These are phyloP conservation scores for Pseudogymnoascus destructans DNA, from an alignment of 2,329 filamentous ascomycete genomes.

Conservation along the genomic window DNA sequence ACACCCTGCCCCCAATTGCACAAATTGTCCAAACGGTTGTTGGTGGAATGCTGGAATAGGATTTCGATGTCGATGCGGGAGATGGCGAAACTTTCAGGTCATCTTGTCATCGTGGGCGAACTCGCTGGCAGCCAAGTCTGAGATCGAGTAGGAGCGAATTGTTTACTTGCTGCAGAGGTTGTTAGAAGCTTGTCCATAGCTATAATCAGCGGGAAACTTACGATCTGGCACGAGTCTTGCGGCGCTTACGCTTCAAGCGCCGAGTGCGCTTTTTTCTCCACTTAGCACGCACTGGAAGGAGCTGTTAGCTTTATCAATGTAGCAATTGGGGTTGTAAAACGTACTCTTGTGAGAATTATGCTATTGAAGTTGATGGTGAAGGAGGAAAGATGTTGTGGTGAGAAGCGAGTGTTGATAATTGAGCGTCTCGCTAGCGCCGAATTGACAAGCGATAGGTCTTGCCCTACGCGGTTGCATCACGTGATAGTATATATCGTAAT, in stretches of 20 bases:
- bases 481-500: background rate
- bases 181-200: conserved; percentile 14
- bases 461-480: background rate
- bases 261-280: conserved; percentile 99
- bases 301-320: conserved; percentile 26
- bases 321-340: conserved; percentile 16
- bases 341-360: conserved; percentile 32
- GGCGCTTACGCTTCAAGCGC: conserved; percentile 99
- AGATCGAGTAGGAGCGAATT: conserved; percentile 31
- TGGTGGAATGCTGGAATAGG: conserved; percentile 26
- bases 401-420: conserved; percentile 8
- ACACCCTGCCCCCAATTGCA: conserved; percentile 23
- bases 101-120: conserved; percentile 27
- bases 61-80: conserved; percentile 26
- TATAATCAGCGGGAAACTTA: conserved; percentile 40
- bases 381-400: conserved; percentile 16
- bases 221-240: conserved; percentile 98
- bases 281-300: conserved; percentile 69
- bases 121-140: conserved; percentile 26
- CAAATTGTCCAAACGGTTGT: conserved; percentile 21
- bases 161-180: conserved; percentile 31
- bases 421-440: conserved; percentile 8
- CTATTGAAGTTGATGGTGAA: conserved; percentile 31
- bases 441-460: conserved; percentile 10
- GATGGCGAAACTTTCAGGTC: conserved; percentile 24